These are phyloP conservation scores for Astrothelium subdiscretum DNA, from an alignment of 495 filamentous ascomycete genomes.

Conservation along the genomic window DNA sequence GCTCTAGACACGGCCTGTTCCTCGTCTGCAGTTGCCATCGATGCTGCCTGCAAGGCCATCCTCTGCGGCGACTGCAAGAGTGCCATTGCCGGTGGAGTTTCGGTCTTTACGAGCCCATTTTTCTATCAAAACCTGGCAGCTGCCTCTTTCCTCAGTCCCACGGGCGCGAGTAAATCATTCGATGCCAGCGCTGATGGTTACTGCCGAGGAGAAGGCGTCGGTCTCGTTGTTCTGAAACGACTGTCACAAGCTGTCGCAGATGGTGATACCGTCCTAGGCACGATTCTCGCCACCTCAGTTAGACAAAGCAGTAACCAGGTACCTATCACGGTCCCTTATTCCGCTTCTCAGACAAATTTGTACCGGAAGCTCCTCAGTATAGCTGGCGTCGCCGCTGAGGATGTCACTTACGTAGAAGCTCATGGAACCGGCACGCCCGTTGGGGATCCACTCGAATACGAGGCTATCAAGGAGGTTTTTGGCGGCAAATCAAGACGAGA, in stretches of 20 bases:
- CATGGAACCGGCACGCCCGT: conserved; percentile 32
- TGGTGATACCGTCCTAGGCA: conserved; percentile 20
- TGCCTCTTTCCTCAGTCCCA: conserved; percentile 28
- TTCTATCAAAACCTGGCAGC: conserved; percentile 19
- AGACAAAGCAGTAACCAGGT: conserved; percentile 23
- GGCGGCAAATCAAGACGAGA: conserved; percentile 8
- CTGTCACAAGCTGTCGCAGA: conserved; percentile 25
- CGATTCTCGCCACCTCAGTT: conserved; percentile 18
- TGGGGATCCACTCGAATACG: conserved; percentile 26
- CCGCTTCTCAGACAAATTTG: conserved; percentile 15
- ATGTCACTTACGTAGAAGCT: conserved; percentile 27
- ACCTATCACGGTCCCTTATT: conserved; percentile 29
- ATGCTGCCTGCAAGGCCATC: conserved; percentile 26
- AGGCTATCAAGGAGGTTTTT: conserved; percentile 19
- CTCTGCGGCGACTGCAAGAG: conserved; percentile 28
- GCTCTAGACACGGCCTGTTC: conserved; percentile 27
- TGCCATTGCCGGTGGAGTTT: conserved; percentile 29
- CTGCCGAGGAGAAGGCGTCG: conserved; percentile 29
- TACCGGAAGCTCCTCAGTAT: conserved; percentile 12
- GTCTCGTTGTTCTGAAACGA: conserved; percentile 26
- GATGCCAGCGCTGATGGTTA: conserved; percentile 32
- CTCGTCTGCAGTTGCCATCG: conserved; percentile 23
- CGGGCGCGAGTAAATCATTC: conserved; percentile 31
- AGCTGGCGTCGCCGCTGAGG: conserved; percentile 12
- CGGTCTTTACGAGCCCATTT: conserved; percentile 28